These are phyloP conservation scores for Bonia amplexicaulis DNA, from an alignment of 176 grass and related monocot species.

Conservation along the genomic window DNA sequence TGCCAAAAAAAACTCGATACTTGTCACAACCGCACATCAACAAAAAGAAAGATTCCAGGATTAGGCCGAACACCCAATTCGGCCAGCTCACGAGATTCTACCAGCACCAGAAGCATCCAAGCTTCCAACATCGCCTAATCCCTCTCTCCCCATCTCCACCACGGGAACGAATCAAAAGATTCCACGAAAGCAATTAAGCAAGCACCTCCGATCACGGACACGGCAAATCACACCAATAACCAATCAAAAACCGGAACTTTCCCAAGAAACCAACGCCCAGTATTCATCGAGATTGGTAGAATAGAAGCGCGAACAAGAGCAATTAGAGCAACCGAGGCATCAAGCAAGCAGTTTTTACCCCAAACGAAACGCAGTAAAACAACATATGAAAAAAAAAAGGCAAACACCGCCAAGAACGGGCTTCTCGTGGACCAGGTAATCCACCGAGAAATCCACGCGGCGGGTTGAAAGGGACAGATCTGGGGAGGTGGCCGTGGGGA, in stretches of 20 bases:
- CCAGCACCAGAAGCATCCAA: slow-evolving; percentile 27
- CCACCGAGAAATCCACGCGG: slow-evolving; percentile 13
- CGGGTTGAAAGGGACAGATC: slow-evolving; percentile 23
- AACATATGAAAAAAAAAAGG: too few species aligned
- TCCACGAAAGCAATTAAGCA: neutral
- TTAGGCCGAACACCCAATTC: neutral
- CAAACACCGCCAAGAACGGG: neutral
- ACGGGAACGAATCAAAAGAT: neutral
- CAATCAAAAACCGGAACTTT: neutral
- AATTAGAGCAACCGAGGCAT: neutral
- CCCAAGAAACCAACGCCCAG: neutral
- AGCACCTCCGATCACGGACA: neutral
- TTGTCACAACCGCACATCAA: neutral
- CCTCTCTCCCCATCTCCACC: neutral
- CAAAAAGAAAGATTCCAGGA: slow-evolving; percentile 31
- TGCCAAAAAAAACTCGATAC: neutral
- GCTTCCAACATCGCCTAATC: slow-evolving; percentile 4
- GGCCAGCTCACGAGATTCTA: slow-evolving; percentile 30
- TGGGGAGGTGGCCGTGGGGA: neutral
- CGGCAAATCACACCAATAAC: neutral
- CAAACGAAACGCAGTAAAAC: neutral
- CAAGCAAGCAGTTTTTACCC: neutral
- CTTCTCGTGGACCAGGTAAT: neutral
- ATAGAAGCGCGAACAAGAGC: neutral
- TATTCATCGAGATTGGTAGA: neutral